A percentile compares a stretch with the other conserved stretches of the same genome.
phyloP scores from a whole-genome alignment of 1,284 basidiomycete genomes.

The Anthracocystis walkeri region DNA sequence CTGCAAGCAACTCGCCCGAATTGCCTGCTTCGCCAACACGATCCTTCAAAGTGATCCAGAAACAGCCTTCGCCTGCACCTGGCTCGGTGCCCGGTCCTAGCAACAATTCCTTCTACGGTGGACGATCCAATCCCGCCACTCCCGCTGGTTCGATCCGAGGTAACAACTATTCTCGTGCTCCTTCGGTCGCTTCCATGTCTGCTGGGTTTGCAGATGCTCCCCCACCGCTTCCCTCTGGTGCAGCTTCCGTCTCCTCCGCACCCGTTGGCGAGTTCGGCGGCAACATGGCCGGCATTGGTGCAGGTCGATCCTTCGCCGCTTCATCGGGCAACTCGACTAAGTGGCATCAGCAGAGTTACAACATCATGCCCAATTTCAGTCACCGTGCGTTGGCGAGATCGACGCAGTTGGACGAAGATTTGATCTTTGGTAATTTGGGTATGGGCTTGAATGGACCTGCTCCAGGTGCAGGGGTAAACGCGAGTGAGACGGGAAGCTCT shows the following conservation, averaged over 20 bases:
- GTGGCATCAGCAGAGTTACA: conserved; percentile 54
- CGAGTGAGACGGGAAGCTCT: conserved; percentile 36
- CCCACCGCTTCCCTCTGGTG: conserved; percentile 32
- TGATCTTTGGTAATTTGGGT: conserved; percentile 51
- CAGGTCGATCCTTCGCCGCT: conserved; percentile 36
- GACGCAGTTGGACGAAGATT: conserved; percentile 47
- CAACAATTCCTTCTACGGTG: conserved; percentile 13
- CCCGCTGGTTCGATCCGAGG: conserved; percentile 45
- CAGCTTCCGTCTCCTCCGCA: conserved; percentile 33
- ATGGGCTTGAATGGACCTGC: conserved; percentile 42
- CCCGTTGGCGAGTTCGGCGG: conserved; percentile 42
- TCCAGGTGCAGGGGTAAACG: conserved; percentile 32
- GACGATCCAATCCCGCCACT: conserved; percentile 34
- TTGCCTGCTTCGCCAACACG: conserved; percentile 34
- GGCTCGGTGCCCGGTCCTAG: conserved; percentile 31
- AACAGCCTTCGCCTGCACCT: conserved; percentile 21
- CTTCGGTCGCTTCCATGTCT: conserved; percentile 47
- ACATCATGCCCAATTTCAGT: conserved; percentile 52
- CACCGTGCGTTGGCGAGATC: conserved; percentile 43
- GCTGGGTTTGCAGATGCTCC: conserved; percentile 46
- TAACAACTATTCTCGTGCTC: conserved; percentile 47
- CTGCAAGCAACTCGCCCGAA: conserved; percentile 14
- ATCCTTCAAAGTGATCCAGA: conserved; percentile 53
- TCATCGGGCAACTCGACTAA: conserved; percentile 53
- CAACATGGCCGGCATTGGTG: conserved; percentile 55